phyloP scores from a whole-genome alignment of 2,329 filamentous ascomycete genomes.

The Magnaporthiopsis incrustans region DNA sequence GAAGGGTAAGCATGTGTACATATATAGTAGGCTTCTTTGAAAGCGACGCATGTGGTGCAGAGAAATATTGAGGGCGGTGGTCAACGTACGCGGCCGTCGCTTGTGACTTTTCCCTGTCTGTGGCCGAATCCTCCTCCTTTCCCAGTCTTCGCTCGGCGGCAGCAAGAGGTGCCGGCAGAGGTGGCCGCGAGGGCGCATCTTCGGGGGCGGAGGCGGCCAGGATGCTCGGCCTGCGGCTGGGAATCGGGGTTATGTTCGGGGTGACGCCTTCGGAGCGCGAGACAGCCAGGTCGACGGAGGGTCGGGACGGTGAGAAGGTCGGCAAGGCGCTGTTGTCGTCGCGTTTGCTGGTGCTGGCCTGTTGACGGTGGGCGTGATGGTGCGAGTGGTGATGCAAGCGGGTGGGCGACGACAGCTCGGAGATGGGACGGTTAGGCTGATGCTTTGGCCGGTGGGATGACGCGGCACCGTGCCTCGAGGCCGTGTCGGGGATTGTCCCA shows the following conservation, averaged over 20 bases:
- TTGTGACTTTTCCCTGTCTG: constrained; percentile 32
- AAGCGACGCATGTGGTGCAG: no score
- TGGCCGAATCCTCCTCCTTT: constrained; percentile 30
- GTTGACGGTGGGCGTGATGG: neutral
- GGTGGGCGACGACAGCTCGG: constrained; percentile 42
- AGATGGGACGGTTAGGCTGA: constrained; percentile 48
- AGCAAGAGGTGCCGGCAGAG: constrained; percentile 11
- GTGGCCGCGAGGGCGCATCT: constrained; percentile 12
- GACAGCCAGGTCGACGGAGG: constrained; percentile 34
- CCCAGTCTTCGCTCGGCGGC: constrained; percentile 14
- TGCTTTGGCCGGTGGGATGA: constrained; percentile 35
- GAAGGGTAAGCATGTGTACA: neutral
- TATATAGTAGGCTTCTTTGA: neutral
- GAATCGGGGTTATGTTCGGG: constrained; percentile 32
- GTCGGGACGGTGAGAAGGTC: constrained; percentile 21
- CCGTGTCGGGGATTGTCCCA: neutral
- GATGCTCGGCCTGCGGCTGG: constrained; percentile 35
- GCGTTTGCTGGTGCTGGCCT: neutral
- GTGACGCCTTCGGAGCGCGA: constrained; percentile 36
- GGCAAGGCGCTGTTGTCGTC: neutral
- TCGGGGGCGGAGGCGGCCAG: constrained; percentile 22
- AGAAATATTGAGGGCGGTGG: neutral
- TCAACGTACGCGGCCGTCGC: constrained; percentile 32
- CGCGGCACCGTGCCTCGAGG: constrained; percentile 10
- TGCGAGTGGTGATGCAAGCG: constrained; percentile 22